A percentile compares a stretch with the other conserved stretches of the same genome.
phyloP scores from a whole-genome alignment of 495 filamentous ascomycete species.

The Lichina pygmaea region DNA sequence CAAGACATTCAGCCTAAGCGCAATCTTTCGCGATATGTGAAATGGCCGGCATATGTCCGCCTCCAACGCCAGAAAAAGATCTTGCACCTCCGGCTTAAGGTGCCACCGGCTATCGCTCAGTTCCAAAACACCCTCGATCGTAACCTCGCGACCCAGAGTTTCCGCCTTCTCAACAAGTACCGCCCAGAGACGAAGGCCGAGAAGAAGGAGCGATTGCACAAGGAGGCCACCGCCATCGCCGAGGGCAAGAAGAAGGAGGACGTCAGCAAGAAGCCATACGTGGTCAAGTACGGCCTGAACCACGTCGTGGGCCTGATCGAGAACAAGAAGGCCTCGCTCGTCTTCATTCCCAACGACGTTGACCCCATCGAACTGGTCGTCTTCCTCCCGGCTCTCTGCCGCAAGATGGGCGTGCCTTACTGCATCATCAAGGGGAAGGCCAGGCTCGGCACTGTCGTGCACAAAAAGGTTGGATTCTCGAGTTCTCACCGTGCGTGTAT shows the following conservation, averaged over 20 bases:
- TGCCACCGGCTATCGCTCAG: conserved; percentile 90
- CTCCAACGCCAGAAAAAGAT: conserved; percentile 99
- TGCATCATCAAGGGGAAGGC: conserved; percentile 99
- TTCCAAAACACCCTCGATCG: conserved; percentile 95
- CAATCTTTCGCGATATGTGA: conserved; percentile 96
- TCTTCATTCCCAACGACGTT: conserved; percentile 97
- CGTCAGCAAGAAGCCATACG: conserved; percentile 97
- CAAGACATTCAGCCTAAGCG: conserved; percentile 95
- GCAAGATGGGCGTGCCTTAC: conserved; percentile 99
- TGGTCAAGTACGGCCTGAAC: conserved; percentile 98
- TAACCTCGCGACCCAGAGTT: conserved; percentile 85
- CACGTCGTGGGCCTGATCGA: conserved; percentile 98
- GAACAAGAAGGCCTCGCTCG: conserved; percentile 98
- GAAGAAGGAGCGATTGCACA: conserved; percentile 97
- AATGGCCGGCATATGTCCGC: conserved; percentile 96
- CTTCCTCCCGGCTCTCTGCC: conserved; percentile 95
- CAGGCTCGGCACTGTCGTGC: conserved; percentile 90
- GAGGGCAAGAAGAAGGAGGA: conserved; percentile 99
- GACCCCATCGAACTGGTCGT: conserved; percentile 99
- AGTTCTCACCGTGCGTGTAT: background rate
- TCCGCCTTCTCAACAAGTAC: conserved; percentile 99
- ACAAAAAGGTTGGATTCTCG: conserved; percentile 65
- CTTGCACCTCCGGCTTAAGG: conserved; percentile 93
- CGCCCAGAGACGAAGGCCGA: conserved; percentile 94
- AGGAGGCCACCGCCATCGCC: conserved; percentile 88